Evolutionary conservation across 1,139 yeast genomes (phyloP), one percentile per base, ranked within the genome.

Genomic region (Debaryomyces sp.): DNA sequence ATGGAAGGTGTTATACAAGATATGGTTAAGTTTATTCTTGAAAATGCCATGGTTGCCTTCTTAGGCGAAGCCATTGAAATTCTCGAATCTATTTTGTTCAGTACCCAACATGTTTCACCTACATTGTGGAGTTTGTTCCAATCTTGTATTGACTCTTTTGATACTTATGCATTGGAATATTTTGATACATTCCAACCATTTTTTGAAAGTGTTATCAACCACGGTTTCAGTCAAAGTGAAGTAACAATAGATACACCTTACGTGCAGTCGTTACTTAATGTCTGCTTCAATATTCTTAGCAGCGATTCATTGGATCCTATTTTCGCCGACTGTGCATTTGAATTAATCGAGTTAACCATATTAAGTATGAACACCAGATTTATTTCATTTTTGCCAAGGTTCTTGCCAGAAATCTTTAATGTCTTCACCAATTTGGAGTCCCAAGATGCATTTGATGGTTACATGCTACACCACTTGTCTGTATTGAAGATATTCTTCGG

Each of bases 151-250:
- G 74, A 70, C 9, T 68, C 82, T 1, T 80, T 81, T 55, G 82
- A 80, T 51, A 76, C 78, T 27, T 81, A 78, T 60, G 85, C 84
- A 1, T 68, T 61, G 47, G 84, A 80, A 51, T 81, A 75, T 58
- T 78, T 74, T 54, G 82, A 78, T 51, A 68, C 68, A 26, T 80
- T 78, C 62, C 70, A 71, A 44, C 74, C 81, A 21, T 81, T 76
- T 58, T 78, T 80, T 51, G 82, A 78, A 58, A 68, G 75, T 26
- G 69, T 80, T 34, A 72, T 79, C 46, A 73, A 67, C 53, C 69
- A 70, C 56, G 84, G 85, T 2, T 80, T 80, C 57, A 66, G 66
- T 35, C 54, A 59, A 21, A 60, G 64, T 15, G 67, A 66, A 23
- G 53, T 70, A 10, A 66, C 76, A 4, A 63, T 72, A 50, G 73